These are phyloP conservation scores for Murraya paniculata DNA, from an alignment of 345 rosid species.

Conservation along the genomic window DNA sequence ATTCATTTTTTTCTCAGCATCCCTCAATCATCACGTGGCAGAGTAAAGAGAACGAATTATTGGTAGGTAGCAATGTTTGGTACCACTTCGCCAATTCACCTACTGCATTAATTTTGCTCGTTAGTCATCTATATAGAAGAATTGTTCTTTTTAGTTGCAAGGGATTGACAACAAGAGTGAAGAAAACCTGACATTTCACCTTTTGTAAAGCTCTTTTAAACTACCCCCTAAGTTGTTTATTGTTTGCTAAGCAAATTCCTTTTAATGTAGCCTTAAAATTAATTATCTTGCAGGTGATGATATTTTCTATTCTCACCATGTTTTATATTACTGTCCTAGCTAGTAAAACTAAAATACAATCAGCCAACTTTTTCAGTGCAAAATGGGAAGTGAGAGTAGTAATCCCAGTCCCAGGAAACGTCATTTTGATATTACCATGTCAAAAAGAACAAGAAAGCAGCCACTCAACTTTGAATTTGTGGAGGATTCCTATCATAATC, in stretches of 20 bases:
- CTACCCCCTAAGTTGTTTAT: conserved; percentile 7
- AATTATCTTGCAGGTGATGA: neutral
- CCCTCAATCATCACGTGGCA: neutral
- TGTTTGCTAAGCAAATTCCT: conserved; percentile 22
- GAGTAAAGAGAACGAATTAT: neutral
- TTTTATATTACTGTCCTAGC: neutral
- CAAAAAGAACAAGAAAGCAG: conserved; percentile 74
- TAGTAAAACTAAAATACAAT: neutral
- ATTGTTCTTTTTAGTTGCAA: neutral
- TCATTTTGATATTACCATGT: conserved; percentile 58
- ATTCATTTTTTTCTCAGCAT: neutral
- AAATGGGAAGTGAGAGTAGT: conserved; percentile 43
- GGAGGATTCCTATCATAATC: neutral
- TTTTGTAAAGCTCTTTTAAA: conserved; percentile 12
- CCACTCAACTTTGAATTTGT: conserved; percentile 20
- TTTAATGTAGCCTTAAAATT: neutral
- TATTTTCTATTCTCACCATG: conserved; percentile 5
- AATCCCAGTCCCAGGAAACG: conserved; percentile 25
- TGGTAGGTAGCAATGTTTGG: conserved; percentile 1
- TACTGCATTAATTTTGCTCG: neutral
- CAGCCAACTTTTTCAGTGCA: conserved; percentile 15
- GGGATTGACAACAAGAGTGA: conserved; percentile 15
- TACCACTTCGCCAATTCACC: conserved; percentile 6
- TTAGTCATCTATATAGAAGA: conserved; percentile 3
- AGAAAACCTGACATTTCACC: conserved; percentile 29